Conservation (phyloP, 2,329 filamentous ascomycete genomes). For the Ustulina deusta region DNA sequence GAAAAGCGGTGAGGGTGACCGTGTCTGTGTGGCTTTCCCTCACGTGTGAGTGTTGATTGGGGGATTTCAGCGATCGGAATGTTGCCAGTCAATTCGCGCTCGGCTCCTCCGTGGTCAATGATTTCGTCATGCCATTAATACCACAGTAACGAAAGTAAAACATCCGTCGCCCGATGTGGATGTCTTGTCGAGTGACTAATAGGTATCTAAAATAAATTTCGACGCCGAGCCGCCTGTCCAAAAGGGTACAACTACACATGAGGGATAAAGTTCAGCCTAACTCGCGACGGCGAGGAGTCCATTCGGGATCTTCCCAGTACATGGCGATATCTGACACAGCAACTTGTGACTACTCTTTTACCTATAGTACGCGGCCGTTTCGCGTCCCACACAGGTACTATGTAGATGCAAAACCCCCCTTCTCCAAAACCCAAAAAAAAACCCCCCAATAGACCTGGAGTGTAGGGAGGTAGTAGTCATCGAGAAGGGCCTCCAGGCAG, state of each 20-base stretch:
- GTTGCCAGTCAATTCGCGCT: slow-evolving; percentile 7
- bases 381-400: slow-evolving; percentile 28
- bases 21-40: slow-evolving; percentile 14
- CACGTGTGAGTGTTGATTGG: neutral
- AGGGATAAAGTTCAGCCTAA: slow-evolving; percentile 24
- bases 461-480: slow-evolving; percentile 1
- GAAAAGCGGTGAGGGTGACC: slow-evolving; percentile 34
- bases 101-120: slow-evolving; percentile 1
- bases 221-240: slow-evolving; percentile 17
- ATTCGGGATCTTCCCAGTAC: slow-evolving; percentile 24
- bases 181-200: slow-evolving; percentile 22
- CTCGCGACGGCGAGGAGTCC: slow-evolving; percentile 12
- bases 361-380: slow-evolving; percentile 27
- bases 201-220: slow-evolving; percentile 18
- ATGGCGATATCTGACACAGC: slow-evolving; percentile 26
- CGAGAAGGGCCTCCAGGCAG: slow-evolving; percentile 1
- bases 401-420: slow-evolving; percentile 21
- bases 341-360: slow-evolving; percentile 28
- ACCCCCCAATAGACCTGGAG: no score
- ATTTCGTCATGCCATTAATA: slow-evolving; percentile 30
- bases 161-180: neutral
- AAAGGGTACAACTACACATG: slow-evolving; percentile 33
- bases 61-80: neutral
- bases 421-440: no score
- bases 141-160: slow-evolving; percentile 3